Conservation (phyloP, 352 stramenopile species). For the Stramenopiles sp. region DNA sequence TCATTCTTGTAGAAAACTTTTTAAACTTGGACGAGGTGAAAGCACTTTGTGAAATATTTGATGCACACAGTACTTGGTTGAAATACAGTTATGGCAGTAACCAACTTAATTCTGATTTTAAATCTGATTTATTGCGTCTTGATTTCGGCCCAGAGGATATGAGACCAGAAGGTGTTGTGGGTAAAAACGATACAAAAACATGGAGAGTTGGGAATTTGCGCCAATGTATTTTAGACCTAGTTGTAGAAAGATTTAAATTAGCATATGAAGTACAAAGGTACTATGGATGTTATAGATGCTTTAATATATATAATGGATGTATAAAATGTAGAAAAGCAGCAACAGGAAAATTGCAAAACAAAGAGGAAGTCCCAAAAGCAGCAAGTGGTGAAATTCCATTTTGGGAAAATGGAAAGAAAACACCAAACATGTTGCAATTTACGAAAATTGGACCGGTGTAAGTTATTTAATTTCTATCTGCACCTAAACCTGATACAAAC, state of each 20-base stretch:
- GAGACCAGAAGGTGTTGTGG: constrained; percentile 5
- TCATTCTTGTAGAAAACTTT: constrained; percentile 8
- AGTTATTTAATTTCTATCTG: constrained; percentile 1
- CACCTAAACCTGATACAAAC: constrained; percentile 6
- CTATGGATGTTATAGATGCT: background rate
- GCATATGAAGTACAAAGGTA: constrained; percentile 9
- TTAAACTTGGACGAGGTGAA: constrained; percentile 10
- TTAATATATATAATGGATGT: background rate
- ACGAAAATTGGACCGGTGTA: background rate
- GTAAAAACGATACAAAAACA: constrained; percentile 10
- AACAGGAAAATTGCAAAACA: background rate
- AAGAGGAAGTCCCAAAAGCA: background rate
- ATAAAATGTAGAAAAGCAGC: background rate
- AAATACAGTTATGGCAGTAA: background rate
- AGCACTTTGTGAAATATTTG: background rate
- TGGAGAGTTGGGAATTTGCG: constrained; percentile 2
- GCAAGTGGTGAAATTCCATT: background rate
- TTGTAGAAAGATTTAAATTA: constrained; percentile 9
- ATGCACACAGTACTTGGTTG: constrained; percentile 4
- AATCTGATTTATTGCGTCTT: constrained; percentile 4
- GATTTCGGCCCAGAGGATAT: constrained; percentile 5
- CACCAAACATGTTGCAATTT: constrained; percentile 8
- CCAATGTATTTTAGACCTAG: constrained; percentile 7
- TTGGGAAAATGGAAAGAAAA: constrained; percentile 1
- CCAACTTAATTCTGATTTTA: background rate